phyloP scores from a whole-genome alignment of 148 eudicot species.

The Talinum fruticosum region DNA sequence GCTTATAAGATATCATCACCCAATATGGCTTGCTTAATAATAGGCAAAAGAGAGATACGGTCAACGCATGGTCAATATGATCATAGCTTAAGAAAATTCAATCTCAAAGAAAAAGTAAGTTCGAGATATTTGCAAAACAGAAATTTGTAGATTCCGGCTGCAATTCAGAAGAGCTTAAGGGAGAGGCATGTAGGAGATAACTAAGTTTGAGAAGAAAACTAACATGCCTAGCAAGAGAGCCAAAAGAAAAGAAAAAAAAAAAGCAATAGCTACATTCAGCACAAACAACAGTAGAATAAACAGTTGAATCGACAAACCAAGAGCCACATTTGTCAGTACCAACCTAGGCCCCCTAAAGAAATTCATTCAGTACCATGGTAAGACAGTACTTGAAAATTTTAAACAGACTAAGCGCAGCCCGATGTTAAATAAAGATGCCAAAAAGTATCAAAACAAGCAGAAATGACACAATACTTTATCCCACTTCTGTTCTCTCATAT shows the following conservation, averaged over 20 bases:
- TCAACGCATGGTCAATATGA: slow-evolving; percentile 6
- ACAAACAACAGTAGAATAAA: background rate
- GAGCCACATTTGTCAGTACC: background rate
- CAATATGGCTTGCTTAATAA: background rate
- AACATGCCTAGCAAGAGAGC: background rate
- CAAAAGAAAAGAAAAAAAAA: background rate
- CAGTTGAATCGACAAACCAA: background rate
- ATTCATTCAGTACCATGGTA: background rate
- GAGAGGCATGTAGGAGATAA: background rate
- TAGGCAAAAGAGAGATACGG: background rate
- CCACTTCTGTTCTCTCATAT: slow-evolving; percentile 80
- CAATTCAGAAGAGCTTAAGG: background rate
- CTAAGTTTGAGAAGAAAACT: background rate
- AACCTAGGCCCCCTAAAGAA: background rate
- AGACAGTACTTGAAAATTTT: background rate
- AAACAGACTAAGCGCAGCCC: background rate
- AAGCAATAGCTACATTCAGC: background rate
- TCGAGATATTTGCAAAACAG: background rate
- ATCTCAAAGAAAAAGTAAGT: background rate
- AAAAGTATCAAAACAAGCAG: slow-evolving; percentile 10
- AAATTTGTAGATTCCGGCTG: background rate
- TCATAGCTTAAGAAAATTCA: background rate
- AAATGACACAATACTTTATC: slow-evolving; percentile 56
- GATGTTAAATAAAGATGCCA: background rate
- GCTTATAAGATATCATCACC: no score